phyloP scores from a whole-genome alignment of 257 asterid species.

The Craterostigma plantagineum region DNA sequence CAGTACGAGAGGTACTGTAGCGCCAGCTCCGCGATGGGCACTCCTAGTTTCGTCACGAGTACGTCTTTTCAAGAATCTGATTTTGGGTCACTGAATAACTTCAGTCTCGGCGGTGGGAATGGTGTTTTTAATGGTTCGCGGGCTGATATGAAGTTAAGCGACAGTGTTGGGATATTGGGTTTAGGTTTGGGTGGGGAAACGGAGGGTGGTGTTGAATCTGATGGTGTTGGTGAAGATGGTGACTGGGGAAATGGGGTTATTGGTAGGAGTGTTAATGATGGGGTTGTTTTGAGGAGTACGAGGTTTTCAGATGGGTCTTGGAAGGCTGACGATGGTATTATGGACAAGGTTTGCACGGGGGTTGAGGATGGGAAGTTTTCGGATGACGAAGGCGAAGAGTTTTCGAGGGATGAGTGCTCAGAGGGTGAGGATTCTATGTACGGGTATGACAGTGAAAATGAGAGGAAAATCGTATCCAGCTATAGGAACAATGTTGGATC shows the following conservation, averaged over 20 bases:
- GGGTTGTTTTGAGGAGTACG: constrained; percentile 5
- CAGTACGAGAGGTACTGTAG: too few relatives aligned
- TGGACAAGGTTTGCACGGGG: constrained; percentile 1
- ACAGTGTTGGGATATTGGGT: constrained; percentile 14
- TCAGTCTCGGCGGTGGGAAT: too few relatives aligned
- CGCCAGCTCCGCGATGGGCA: too few relatives aligned
- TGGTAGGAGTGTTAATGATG: constrained; percentile 9
- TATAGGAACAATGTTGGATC: constrained; percentile 9
- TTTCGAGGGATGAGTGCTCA: constrained; percentile 42
- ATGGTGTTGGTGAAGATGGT: constrained; percentile 20
- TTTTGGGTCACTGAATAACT: too few relatives aligned
- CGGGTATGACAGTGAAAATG: constrained; percentile 54
- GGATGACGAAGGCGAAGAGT: constrained; percentile 24
- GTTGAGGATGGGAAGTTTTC: constrained; percentile 5
- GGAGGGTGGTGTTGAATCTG: constrained; percentile 18
- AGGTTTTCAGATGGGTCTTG: constrained; percentile 8
- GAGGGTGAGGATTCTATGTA: constrained; percentile 79
- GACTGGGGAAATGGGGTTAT: constrained; percentile 14
- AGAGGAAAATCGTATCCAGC: constrained; percentile 19
- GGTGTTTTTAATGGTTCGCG: too few relatives aligned
- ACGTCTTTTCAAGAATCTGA: too few relatives aligned
- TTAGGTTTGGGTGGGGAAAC: too few relatives aligned
- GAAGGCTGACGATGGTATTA: constrained; percentile 9
- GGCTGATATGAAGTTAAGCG: constrained; percentile 1
- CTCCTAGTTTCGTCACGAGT: too few relatives aligned